These are phyloP conservation scores for Berkeleyomyces rouxiae DNA, from an alignment of 2,329 filamentous ascomycete species.

Conservation along the genomic window DNA sequence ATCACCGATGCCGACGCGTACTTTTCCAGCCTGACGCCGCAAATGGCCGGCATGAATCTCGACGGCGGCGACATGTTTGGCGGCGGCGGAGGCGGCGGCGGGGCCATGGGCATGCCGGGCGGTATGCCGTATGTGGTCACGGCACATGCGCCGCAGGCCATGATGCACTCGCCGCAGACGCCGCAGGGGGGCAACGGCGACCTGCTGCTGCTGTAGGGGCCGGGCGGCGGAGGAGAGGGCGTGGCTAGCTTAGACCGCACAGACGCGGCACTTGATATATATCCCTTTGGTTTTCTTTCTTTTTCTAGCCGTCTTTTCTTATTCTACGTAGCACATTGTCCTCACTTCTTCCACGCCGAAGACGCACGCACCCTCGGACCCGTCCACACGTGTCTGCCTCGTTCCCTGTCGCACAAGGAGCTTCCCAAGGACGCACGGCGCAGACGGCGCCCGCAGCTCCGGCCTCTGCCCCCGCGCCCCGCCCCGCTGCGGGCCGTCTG, in stretches of 20 bases:
- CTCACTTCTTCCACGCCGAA: too few species aligned
- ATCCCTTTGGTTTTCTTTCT: too few species aligned
- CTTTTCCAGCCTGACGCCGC: slow-evolving; percentile 64
- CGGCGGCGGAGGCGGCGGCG: slow-evolving; percentile 27
- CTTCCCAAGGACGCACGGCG: neutral
- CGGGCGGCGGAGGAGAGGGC: neutral
- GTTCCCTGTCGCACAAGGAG: too few species aligned
- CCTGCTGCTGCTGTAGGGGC: slow-evolving; percentile 43
- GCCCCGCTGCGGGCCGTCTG: neutral
- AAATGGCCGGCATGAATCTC: slow-evolving; percentile 57
- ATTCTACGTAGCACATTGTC: too few species aligned
- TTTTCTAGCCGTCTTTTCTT: too few species aligned
- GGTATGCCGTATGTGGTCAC: slow-evolving; percentile 54
- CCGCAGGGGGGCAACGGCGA: slow-evolving; percentile 51
- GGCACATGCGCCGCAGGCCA: slow-evolving; percentile 62
- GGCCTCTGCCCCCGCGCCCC: too few species aligned
- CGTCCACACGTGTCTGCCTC: too few species aligned
- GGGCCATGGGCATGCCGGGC: slow-evolving; percentile 19
- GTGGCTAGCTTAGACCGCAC: neutral
- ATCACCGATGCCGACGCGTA: slow-evolving; percentile 79
- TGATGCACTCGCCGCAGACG: slow-evolving; percentile 52
- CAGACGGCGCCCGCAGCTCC: neutral
- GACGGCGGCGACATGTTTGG: slow-evolving; percentile 49
- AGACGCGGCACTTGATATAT: neutral
- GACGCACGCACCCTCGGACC: too few species aligned